These are phyloP conservation scores for Mycena albidolilacea DNA, from an alignment of 768 basidiomycete genomes.

Conservation along the genomic window DNA sequence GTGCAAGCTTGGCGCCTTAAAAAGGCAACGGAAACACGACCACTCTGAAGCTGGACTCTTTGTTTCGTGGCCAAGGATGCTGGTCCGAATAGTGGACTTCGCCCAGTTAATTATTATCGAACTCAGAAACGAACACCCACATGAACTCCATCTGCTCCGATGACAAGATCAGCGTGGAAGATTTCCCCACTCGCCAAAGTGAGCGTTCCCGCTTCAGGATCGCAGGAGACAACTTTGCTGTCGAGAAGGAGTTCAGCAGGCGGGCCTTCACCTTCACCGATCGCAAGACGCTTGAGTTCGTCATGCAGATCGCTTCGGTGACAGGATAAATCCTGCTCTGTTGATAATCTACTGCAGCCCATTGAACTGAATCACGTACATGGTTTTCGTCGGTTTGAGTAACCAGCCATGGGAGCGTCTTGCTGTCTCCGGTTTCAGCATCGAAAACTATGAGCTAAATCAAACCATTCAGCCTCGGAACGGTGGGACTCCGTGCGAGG, in stretches of 20 bases:
- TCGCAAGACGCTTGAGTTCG: too few species aligned
- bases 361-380: neutral
- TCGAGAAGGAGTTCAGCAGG: conserved; percentile 27
- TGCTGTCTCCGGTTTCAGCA: conserved; percentile 6
- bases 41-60: neutral
- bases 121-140: neutral
- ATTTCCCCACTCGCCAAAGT: conserved; percentile 53
- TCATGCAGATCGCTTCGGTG: conserved; percentile 1
- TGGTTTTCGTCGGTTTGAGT: neutral
- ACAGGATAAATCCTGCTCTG: conserved; percentile 20
- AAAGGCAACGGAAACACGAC: conserved; percentile 26
- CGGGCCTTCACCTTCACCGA: neutral
- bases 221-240: conserved; percentile 24
- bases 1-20: conserved; percentile 11
- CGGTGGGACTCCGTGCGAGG: too few species aligned
- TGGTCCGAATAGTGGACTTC: conserved; percentile 15
- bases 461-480: neutral
- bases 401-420: neutral
- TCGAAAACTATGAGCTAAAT: conserved; percentile 18
- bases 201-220: conserved; percentile 49
- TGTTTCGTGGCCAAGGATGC: conserved; percentile 17
- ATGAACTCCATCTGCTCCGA: conserved; percentile 54
- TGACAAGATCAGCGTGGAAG: conserved; percentile 51
- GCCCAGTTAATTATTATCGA: neutral
- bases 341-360: neutral